Base-by-base conservation (phyloP, 1,284 basidiomycete genomes). In the Termitomyces sp. region DNA sequence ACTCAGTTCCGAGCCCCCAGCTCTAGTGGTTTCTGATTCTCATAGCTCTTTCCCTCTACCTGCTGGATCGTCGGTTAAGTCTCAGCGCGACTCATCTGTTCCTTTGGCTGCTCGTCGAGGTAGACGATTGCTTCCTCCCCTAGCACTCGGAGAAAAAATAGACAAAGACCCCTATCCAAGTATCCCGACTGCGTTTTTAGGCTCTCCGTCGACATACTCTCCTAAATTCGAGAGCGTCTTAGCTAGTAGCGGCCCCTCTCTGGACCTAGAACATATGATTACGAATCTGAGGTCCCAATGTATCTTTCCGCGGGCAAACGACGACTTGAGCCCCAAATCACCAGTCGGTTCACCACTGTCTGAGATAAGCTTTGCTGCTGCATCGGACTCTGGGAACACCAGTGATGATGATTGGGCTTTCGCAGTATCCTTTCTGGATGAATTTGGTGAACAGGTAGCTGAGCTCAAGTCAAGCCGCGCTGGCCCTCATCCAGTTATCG, bases 131-230 rank as follows among this genome's bases (percentile, higher is more conserved):
- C 73, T 76, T 15, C 64, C 76, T 31, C 70, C 74, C 2, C 65
- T 86, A 39, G 62, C 68, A 24, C 55, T 81, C 30, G 66, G 66
- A 44, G 59, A 63, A 42, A 61, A 63, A 39, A 43, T 60, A n/a
- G 61, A 64, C 19, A 60, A 62, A 45, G 60, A 64, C 57, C 59
- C 73, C 39, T 85, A 86, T 66, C 82, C 84, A 34, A 73, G 73
- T 51, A 81, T 86, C 42, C 84, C 84, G 15, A 81, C 81, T 19
- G 79, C 83, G 12, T 85, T 86, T 67, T 67, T 78, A 17, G 81
- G 83, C 3, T 77, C 81, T n/a, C 74, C 80, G 2, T 72, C 75
- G 15, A 59, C 68, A 38, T 73, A 79, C 61, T 72, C 71, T n/a
- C 72, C 79, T 10, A 64, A 67, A 38, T 73, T 74, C 52, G 72